Percentiles rank a stretch among this genome's conserved stretches.
phyloP scores from a whole-genome alignment of 257 asterid genomes.

The Solanum dulcamara region DNA sequence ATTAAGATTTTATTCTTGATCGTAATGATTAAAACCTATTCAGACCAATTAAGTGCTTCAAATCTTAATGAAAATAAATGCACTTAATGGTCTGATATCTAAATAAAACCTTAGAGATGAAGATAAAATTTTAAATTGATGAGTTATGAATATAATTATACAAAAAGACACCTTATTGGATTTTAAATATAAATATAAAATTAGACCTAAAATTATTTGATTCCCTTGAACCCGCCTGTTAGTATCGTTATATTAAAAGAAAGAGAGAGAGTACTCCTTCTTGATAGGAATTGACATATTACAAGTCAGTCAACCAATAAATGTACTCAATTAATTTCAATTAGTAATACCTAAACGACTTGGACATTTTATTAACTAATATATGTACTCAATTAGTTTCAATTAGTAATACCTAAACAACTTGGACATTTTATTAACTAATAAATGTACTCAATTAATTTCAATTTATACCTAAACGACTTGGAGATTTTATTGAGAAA shows the following conservation, averaged over 20 bases:
- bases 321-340: neutral
- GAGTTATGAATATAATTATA: neutral
- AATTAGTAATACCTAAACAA: neutral
- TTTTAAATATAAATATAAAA: neutral
- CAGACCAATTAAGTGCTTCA: too few relatives aligned
- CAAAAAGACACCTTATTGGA: neutral
- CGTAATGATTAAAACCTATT: too few relatives aligned
- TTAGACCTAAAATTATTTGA: neutral
- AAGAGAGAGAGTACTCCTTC: neutral
- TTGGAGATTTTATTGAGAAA: neutral
- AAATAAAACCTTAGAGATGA: too few relatives aligned
- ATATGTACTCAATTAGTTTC: neutral
- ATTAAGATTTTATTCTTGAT: too few relatives aligned
- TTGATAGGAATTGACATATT: neutral
- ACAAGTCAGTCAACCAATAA: neutral
- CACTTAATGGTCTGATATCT: too few relatives aligned
- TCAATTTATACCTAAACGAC: neutral
- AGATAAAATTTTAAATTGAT: neutral
- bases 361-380: neutral
- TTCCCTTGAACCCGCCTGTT: rapidly evolving
- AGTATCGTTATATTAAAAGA: neutral
- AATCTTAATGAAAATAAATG: too few relatives aligned
- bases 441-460: neutral
- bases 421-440: neutral
- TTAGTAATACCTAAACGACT: neutral